phyloP scores from a whole-genome alignment of 352 stramenopile species.

The Aphanomyces cochlioides region DNA sequence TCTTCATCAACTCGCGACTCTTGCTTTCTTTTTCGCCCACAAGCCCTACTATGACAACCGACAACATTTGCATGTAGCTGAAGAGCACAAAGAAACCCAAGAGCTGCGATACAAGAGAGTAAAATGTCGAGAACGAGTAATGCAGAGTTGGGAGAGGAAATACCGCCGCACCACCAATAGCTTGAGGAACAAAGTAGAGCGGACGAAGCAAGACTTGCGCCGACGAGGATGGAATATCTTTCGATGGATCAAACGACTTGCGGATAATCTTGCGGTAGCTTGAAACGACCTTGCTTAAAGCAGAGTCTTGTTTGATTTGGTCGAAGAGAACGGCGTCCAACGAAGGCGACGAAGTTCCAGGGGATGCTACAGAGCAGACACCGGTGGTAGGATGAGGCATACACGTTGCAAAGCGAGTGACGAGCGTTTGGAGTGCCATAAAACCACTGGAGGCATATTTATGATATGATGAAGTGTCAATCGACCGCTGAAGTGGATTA shows the following conservation, averaged over 20 bases:
- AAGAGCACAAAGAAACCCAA: constrained; percentile 28
- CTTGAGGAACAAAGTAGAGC: constrained; percentile 35
- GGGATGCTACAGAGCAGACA: background rate
- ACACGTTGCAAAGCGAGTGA: constrained; percentile 56
- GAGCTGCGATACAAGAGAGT: constrained; percentile 67
- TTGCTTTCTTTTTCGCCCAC: constrained; percentile 38
- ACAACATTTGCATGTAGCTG: constrained; percentile 56
- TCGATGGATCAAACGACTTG: background rate
- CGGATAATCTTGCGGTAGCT: background rate
- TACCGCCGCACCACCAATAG: constrained; percentile 41
- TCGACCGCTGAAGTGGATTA: constrained; percentile 39
- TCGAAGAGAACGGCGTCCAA: constrained; percentile 2
- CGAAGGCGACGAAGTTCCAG: background rate
- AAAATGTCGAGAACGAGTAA: constrained; percentile 65
- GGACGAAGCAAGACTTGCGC: background rate
- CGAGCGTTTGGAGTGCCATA: constrained; percentile 60
- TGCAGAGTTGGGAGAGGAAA: constrained; percentile 34
- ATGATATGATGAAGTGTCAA: constrained; percentile 42
- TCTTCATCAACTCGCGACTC: constrained; percentile 86
- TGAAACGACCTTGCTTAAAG: background rate
- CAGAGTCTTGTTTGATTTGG: constrained; percentile 13
- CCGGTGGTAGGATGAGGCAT: constrained; percentile 34
- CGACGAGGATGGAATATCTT: background rate
- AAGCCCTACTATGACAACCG: constrained; percentile 71
- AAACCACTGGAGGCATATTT: constrained; percentile 49